Evolutionary conservation across 1,139 yeast species (phyloP), one percentile per base, ranked within the genome.

Genomic region (Nakaseomyces kungkrabaensis): DNA sequence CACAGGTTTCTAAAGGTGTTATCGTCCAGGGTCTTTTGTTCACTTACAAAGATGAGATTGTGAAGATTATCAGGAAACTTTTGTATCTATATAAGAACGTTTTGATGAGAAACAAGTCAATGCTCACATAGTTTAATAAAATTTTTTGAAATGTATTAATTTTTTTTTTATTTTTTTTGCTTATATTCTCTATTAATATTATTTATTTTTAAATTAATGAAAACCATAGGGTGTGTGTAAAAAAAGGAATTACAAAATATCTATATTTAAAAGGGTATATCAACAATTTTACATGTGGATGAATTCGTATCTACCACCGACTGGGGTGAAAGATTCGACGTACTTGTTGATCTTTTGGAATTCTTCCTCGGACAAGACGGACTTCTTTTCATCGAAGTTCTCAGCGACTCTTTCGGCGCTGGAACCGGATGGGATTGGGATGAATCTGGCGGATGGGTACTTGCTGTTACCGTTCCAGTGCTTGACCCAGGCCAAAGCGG

Each of bases 11-110:
- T 42, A 87, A 87, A 72, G 95, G 95, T 2, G 85, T 87, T 4
- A 68, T 87, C 50, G 96, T 87, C 4, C 96, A 87, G 67, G 96
- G 96, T 0, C 73, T 87, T 54, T 73, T 88, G 59, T 85, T 88
- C 61, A 85, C 85, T 83, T 84, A 83, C 67, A 85, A 82, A 67
- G 95, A 85, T 59, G 89, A 80, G 63, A 66, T 79, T 50, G 56
- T 58, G 76, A 79, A 65, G 46, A 13, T 42, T 5, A 13, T 54
- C 32, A 54, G 52, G 36, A 53, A 46, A 27, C 25, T 54, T 6
- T 34, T 54, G 11, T 53, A 51, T 31, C 32, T 51, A 24, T 51
- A 53, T 24, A 49, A 51, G 11, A 50, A 46, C 26, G 17, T 49
- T 41, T 25, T 38, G 31, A 29, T 29, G 34, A 27, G 44, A 27